Conservation (phyloP, 2,329 filamentous ascomycete species). For the Fusarium scirpi region DNA sequence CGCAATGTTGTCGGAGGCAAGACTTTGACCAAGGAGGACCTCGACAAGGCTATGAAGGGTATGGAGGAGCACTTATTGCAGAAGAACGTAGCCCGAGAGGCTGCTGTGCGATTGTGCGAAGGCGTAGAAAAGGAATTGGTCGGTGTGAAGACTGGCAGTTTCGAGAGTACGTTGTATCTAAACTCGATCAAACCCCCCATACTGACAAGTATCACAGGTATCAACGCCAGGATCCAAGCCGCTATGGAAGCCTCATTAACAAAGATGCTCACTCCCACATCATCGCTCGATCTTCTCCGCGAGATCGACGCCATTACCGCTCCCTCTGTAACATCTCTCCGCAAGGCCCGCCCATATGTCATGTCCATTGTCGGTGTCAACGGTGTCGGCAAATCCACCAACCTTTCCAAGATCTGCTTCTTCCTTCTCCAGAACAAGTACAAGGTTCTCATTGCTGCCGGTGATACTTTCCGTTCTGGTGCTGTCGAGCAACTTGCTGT, state of each 20-base stretch:
- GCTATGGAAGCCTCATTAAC: slow-evolving; percentile 93
- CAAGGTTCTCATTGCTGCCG: slow-evolving; percentile 91
- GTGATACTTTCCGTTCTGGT: slow-evolving; percentile 96
- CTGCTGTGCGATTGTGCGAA: slow-evolving; percentile 89
- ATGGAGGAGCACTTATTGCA: slow-evolving; percentile 95
- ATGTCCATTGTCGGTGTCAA: slow-evolving; percentile 99
- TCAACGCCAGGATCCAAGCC: slow-evolving; percentile 83
- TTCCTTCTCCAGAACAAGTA: slow-evolving; percentile 98
- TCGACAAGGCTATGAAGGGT: slow-evolving; percentile 91
- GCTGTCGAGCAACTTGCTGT: slow-evolving; percentile 97
- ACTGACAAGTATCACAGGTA: slow-evolving; percentile 58
- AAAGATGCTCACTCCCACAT: slow-evolving; percentile 96
- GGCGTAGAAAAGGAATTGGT: slow-evolving; percentile 91
- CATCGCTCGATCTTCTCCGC: slow-evolving; percentile 91
- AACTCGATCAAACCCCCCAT: not conserved
- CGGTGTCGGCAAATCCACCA: slow-evolving; percentile 97
- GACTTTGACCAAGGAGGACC: slow-evolving; percentile 86
- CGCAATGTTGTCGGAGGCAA: slow-evolving; percentile 96
- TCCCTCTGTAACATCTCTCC: slow-evolving; percentile 72
- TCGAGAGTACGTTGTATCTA: slow-evolving; percentile 71
- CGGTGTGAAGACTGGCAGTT: slow-evolving; percentile 90
- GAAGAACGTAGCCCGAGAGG: slow-evolving; percentile 97
- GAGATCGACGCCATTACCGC: slow-evolving; percentile 86
- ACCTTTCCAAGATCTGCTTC: slow-evolving; percentile 97
- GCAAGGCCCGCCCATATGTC: slow-evolving; percentile 84